Evolutionary conservation across 139 green algal species (phyloP), one percentile per base, ranked within the genome.

Genomic region (Asterochloris sp.): DNA sequence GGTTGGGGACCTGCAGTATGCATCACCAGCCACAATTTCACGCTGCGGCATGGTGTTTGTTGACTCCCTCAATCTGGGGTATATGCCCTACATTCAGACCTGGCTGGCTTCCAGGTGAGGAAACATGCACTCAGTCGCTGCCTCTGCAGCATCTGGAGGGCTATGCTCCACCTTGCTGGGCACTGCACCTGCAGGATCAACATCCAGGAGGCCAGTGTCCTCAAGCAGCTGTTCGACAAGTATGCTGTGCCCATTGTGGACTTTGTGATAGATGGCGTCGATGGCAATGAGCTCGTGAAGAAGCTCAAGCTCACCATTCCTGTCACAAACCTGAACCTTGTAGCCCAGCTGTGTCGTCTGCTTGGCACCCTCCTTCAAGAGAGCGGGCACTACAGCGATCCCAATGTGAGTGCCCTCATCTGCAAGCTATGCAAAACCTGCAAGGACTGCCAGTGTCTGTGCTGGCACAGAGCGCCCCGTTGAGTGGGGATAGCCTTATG

Each of bases 11-110:
- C 82, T 93, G 76, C 87, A 92, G 78, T 92, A 90, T 83, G 91
- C 91, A 19, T 92, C 89, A n/a, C 93, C 92, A 47, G 91, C 92
- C 73, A 95, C 92, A n/a, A 90, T 97, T 69, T 90, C 83, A 14
- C 83, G 92, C 23, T 97, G 93, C 82, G 94, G 94, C 73, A 98
- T 98, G 94, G 94, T 98, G 38, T 97, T 95, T 86, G 93, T 97
- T 27, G 94, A 97, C 90, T 91, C 89, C n/a, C 88, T 89, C 64
- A 97, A 96, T 87, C 88, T 97, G n/a, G 94, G 93, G 60, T 96
- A 92, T 76, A 84, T 92, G 84, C 93, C 94, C 14, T 95, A 92
- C 82, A 76, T 96, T 28, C 89, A 82, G 81, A 92, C 87, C 23
- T 98, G 93, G 94, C 87, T 95, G 26, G 89, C 91, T 54, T 82